Evolutionary conservation across 1,139 yeast genomes (phyloP).

Genomic region (Geotrichum fermentans): DNA sequence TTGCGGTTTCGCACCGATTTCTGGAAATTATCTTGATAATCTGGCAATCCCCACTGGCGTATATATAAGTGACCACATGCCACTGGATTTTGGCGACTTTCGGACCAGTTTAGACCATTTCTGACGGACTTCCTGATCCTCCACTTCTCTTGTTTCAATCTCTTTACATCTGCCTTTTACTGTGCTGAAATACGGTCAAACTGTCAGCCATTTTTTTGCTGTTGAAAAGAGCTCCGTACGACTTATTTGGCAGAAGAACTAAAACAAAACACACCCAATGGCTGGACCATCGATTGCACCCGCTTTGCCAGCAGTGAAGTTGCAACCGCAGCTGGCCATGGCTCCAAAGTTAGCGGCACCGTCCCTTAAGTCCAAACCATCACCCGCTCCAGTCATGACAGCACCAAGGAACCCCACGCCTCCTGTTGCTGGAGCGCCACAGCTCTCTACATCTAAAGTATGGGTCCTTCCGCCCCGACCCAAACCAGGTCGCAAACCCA

Average conservation of each 20-base stretch:
- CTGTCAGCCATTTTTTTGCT: too few relatives aligned
- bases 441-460: constrained; percentile 59
- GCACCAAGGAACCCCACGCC: background rate
- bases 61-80: background rate
- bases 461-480: constrained; percentile 93
- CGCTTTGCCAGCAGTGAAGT: too few relatives aligned
- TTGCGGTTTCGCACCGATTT: background rate
- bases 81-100: too few relatives aligned
- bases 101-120: too few relatives aligned
- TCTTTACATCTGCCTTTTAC: too few relatives aligned
- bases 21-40: constrained; percentile 6
- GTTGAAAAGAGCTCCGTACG: too few relatives aligned
- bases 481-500: constrained; percentile 85
- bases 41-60: background rate
- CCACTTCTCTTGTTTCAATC: too few relatives aligned
- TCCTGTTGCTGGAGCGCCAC: background rate
- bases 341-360: background rate
- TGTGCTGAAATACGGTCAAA: too few relatives aligned
- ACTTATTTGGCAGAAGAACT: too few relatives aligned
- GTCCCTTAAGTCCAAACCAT: background rate
- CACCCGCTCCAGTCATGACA: background rate
- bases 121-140: too few relatives aligned
- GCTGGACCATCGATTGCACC: too few relatives aligned
- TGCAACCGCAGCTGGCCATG: background rate
- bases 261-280: too few relatives aligned